Conservation (phyloP, 164 flowering plant genomes). For the Pachysandra terminalis region DNA sequence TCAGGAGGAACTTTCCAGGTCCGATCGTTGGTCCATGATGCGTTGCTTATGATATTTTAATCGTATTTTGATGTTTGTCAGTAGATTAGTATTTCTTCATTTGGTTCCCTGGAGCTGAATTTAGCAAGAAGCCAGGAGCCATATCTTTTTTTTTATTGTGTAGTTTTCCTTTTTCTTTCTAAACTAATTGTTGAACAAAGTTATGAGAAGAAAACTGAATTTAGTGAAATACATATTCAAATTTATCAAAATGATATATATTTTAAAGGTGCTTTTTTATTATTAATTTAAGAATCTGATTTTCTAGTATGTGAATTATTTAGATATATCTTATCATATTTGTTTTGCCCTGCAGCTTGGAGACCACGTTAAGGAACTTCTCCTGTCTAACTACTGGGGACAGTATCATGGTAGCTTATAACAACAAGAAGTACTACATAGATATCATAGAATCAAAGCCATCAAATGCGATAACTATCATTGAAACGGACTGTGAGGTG, state of each 20-base stretch:
- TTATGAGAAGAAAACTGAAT: conserved; percentile 57
- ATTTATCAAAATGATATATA: too few species aligned
- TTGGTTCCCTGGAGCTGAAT: too few species aligned
- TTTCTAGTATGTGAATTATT: neutral
- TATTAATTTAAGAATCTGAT: too few species aligned
- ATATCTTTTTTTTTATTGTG: too few species aligned
- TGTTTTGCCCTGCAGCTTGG: conserved; percentile 57
- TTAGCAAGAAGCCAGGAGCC: too few species aligned
- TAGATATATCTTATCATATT: neutral
- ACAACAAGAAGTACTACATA: conserved; percentile 87
- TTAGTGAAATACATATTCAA: conserved; percentile 7
- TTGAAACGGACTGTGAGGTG: conserved; percentile 97
- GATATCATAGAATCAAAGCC: conserved; percentile 92
- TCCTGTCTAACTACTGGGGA: conserved; percentile 95
- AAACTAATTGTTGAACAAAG: too few species aligned
- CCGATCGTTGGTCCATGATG: too few species aligned
- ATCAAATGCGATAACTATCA: conserved; percentile 74
- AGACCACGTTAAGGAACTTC: conserved; percentile 88
- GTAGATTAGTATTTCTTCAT: too few species aligned
- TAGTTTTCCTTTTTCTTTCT: conserved; percentile 25
- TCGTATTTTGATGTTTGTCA: too few species aligned
- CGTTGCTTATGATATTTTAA: too few species aligned
- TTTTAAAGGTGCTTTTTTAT: neutral
- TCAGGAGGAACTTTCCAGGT: too few species aligned
- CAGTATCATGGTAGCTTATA: conserved; percentile 90